A percentile compares a stretch with the other conserved stretches of the same genome.
These are phyloP conservation scores for Capsella rubella DNA, from an alignment of 441 rosid genomes.

Conservation along the genomic window DNA sequence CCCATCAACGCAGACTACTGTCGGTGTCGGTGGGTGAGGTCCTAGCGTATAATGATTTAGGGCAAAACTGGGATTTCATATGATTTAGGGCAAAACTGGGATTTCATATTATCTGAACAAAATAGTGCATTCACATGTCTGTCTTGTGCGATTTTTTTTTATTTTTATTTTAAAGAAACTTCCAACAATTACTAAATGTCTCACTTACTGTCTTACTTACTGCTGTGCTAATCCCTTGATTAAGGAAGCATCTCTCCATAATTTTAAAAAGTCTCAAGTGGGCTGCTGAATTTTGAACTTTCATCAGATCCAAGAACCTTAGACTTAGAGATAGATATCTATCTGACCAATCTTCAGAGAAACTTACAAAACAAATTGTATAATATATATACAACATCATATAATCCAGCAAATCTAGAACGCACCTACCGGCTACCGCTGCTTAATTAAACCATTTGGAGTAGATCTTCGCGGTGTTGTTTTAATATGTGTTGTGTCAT, in stretches of 20 bases:
- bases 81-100: slow-evolving; percentile 23
- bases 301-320: slow-evolving; percentile 45
- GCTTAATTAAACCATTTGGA: background rate
- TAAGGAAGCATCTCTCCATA: slow-evolving; percentile 37
- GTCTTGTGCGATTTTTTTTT: slow-evolving; percentile 21
- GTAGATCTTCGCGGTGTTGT: background rate
- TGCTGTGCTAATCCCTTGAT: slow-evolving; percentile 30
- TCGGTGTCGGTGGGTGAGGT: slow-evolving; percentile 50
- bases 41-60: slow-evolving; percentile 3
- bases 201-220: background rate
- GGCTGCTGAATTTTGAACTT: slow-evolving; percentile 14
- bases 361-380: background rate
- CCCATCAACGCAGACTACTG: slow-evolving; percentile 31
- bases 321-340: background rate
- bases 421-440: background rate
- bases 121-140: slow-evolving; percentile 39
- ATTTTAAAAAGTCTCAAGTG: slow-evolving; percentile 22
- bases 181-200: background rate
- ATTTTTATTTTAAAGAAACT: background rate
- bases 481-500: background rate
- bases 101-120: background rate
- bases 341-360: slow-evolving; percentile 24
- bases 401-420: background rate
- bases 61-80: slow-evolving; percentile 25
- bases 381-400: background rate